These are phyloP conservation scores for Ophiostoma tasmaniense DNA, from an alignment of 2,329 filamentous ascomycete genomes.

Conservation along the genomic window DNA sequence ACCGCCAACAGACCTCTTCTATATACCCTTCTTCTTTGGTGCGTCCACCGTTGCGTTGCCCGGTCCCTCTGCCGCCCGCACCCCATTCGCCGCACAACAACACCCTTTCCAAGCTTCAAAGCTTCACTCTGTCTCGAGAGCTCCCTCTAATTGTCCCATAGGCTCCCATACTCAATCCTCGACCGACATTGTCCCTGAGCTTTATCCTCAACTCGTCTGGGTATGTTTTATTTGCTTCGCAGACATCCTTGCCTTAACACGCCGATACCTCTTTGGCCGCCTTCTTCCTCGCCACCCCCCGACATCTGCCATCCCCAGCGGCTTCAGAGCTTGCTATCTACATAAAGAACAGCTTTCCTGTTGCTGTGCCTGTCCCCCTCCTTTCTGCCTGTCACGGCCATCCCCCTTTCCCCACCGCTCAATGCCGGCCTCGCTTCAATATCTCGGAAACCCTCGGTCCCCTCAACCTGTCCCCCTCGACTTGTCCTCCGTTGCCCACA, in stretches of 20 bases:
- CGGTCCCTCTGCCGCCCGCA: background rate
- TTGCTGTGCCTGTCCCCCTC: background rate
- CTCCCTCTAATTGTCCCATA: background rate
- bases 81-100: background rate
- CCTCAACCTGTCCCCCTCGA: background rate
- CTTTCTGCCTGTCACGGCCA: background rate
- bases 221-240: background rate
- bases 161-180: background rate
- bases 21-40: background rate
- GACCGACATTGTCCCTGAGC: background rate
- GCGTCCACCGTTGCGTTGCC: background rate
- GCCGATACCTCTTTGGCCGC: background rate
- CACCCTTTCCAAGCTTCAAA: background rate
- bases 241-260: background rate
- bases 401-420: conserved; percentile 5
- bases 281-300: background rate
- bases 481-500: background rate
- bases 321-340: background rate
- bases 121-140: background rate
- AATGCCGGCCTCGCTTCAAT: conserved; percentile 2
- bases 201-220: background rate
- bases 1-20: background rate
- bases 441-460: background rate
- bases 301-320: background rate
- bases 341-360: background rate